phyloP scores from a whole-genome alignment of 2,329 filamentous ascomycete species.

The Bipolaris cookei region DNA sequence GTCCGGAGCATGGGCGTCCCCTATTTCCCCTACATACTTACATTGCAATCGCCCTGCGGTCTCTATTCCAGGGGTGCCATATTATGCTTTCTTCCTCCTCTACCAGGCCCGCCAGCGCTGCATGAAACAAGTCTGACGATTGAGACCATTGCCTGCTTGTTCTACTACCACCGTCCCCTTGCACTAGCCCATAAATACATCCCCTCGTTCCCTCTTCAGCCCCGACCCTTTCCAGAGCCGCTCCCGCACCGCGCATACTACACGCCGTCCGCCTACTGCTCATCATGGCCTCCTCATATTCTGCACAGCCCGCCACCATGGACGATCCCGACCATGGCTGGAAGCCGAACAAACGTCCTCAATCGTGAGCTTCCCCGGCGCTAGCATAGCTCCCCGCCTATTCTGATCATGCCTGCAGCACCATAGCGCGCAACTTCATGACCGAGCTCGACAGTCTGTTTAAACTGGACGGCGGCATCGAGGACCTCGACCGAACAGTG shows the following conservation, averaged over 20 bases:
- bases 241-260: slow-evolving; percentile 10
- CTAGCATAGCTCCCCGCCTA: slow-evolving; percentile 27
- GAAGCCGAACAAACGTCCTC: slow-evolving; percentile 80
- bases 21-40: slow-evolving; percentile 31
- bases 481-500: slow-evolving; percentile 75
- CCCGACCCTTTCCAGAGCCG: slow-evolving; percentile 12
- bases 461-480: slow-evolving; percentile 79
- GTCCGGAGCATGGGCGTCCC: slow-evolving; percentile 27
- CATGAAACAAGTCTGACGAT: slow-evolving; percentile 37
- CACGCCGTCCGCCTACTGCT: slow-evolving; percentile 10
- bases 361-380: slow-evolving; percentile 69
- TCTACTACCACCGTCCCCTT: slow-evolving; percentile 6
- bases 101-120: slow-evolving; percentile 20
- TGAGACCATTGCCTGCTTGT: slow-evolving; percentile 18
- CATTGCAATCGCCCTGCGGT: slow-evolving; percentile 25
- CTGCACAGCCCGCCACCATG: slow-evolving; percentile 32
- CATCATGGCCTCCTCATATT: slow-evolving; percentile 20
- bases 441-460: slow-evolving; percentile 87
- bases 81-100: slow-evolving; percentile 35
- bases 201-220: slow-evolving; percentile 7
- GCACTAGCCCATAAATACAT: slow-evolving; percentile 17
- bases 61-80: slow-evolving; percentile 28
- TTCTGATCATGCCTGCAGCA: slow-evolving; percentile 62
- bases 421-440: slow-evolving; percentile 86
- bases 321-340: slow-evolving; percentile 71